Evolutionary conservation across 129 eudicot genomes (phyloP), one percentile per base, ranked within the genome.

Genomic region (Pseudognaphalium luteoalbum): DNA sequence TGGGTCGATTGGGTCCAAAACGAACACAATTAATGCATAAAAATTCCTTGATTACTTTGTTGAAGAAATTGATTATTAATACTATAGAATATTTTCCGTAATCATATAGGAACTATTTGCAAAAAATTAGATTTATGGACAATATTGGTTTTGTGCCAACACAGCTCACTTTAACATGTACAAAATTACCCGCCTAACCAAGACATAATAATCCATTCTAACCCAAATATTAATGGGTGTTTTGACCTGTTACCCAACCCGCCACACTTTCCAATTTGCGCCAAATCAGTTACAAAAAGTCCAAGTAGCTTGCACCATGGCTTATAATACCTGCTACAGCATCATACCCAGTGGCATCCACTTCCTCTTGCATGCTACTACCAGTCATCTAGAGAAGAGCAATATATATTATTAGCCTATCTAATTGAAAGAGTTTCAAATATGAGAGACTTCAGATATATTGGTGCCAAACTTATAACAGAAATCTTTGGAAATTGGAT

Each of bases 331-430:
- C 99, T 86, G 90, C 84, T 1, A 80, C 80, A 70, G 85, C 88
- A 87, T 91, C 90, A 84, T 77, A 85, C 34, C 81, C 85, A 69
- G 88, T 82, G 59, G 85, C 80, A 69, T 84, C 97, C 81, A 70
- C 92, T 74, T 85, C 97, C 84, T 87, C 96, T 81, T 81, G 90
- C 81, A 85, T 80, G 80, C 82, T 78, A 74, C 80, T 68, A 58
- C 86, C 92, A 71, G 85, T 83, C 81, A 80, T 89, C 99, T 95
- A 83, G 50, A 70, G 58, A 72, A 73, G 66, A 72, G 25, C 41
- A 81, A 73, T 16, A 74, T 63, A 64, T 3, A 75, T 42, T 20
- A 34, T 60, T 35, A 80, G 78, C n/a, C 72, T 41, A 42, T 52
- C 16, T 62, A 44, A 58, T 28, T 30, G 17, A 19, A 66, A 6